Conservation (phyloP, 768 basidiomycete genomes). For the Kwoniella sp. region DNA sequence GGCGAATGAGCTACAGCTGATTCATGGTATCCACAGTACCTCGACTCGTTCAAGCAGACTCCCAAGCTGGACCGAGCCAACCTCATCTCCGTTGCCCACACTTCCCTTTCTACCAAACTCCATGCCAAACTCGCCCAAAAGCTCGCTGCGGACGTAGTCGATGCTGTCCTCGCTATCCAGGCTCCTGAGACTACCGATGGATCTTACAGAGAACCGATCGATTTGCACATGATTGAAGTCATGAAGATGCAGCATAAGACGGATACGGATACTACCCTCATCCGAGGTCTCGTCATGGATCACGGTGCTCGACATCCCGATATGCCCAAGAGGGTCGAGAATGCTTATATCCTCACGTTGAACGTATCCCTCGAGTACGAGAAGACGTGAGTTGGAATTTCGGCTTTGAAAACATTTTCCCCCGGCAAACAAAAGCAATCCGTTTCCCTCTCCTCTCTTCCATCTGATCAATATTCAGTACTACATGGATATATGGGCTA, state of each 20-base stretch:
- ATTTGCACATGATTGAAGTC: constrained; percentile 98
- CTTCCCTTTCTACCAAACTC: constrained; percentile 94
- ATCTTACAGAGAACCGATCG: constrained; percentile 84
- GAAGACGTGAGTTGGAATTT: constrained; percentile 97
- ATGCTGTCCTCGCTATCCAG: constrained; percentile 87
- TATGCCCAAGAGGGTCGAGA: constrained; percentile 98
- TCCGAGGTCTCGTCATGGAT: constrained; percentile 93
- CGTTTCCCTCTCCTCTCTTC: too few relatives aligned
- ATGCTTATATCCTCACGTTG: constrained; percentile 89
- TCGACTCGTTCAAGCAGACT: constrained; percentile 78
- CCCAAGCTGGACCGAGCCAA: constrained; percentile 79
- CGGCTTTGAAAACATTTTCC: too few relatives aligned
- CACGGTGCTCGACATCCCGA: constrained; percentile 97
- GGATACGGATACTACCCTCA: constrained; percentile 92
- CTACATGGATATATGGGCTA: too few relatives aligned
- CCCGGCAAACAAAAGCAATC: too few relatives aligned
- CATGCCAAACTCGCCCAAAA: constrained; percentile 77
- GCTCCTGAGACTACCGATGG: constrained; percentile 58
- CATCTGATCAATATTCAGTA: too few relatives aligned
- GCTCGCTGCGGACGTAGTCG: constrained; percentile 88
- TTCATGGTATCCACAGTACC: constrained; percentile 64
- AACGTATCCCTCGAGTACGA: constrained; percentile 99
- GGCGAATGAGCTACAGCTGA: too few relatives aligned
- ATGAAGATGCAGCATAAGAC: constrained; percentile 99
- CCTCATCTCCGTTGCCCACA: constrained; percentile 87